These are phyloP conservation scores for Ustilago sp. DNA, from an alignment of 1,284 basidiomycete species.

Conservation along the genomic window DNA sequence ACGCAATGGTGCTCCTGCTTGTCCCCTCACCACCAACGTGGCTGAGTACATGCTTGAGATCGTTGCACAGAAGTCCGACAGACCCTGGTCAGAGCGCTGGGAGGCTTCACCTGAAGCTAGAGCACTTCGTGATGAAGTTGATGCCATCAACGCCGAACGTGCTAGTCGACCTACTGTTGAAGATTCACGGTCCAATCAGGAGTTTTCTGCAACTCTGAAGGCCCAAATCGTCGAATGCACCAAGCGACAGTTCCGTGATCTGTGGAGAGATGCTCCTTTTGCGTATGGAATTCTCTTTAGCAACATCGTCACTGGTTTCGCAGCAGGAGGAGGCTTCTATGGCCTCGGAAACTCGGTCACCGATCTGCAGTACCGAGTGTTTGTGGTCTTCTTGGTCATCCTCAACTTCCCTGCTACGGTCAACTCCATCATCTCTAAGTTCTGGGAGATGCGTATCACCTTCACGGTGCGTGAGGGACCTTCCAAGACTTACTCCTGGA, in stretches of 20 bases:
- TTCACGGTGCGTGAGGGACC: slow-evolving; percentile 55
- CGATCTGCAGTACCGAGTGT: slow-evolving; percentile 47
- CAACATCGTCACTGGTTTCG: slow-evolving; percentile 68
- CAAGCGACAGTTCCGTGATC: slow-evolving; percentile 74
- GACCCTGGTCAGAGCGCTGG: slow-evolving; percentile 56
- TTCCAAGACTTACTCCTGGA: slow-evolving; percentile 60
- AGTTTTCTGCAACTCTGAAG: slow-evolving; percentile 74
- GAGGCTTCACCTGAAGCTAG: slow-evolving; percentile 70
- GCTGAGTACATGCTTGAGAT: slow-evolving; percentile 70
- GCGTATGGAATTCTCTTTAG: slow-evolving; percentile 79
- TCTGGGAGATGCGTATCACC: slow-evolving; percentile 58
- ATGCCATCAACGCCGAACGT: slow-evolving; percentile 69
- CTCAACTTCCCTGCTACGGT: slow-evolving; percentile 59
- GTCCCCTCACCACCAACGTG: slow-evolving; percentile 51
- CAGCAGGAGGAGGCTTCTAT: slow-evolving; percentile 52
- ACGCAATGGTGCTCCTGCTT: slow-evolving; percentile 53
- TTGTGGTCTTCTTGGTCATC: slow-evolving; percentile 50
- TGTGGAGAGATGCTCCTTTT: slow-evolving; percentile 79
- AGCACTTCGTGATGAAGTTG: slow-evolving; percentile 71
- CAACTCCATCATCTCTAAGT: slow-evolving; percentile 58
- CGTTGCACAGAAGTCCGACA: slow-evolving; percentile 35
- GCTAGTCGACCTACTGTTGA: slow-evolving; percentile 36
- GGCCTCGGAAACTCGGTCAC: slow-evolving; percentile 36
- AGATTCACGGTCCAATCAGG: slow-evolving; percentile 68
- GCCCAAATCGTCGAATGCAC: slow-evolving; percentile 74